These are phyloP conservation scores for Chionographis japonica DNA, from an alignment of 106 monocot genomes.

Conservation along the genomic window DNA sequence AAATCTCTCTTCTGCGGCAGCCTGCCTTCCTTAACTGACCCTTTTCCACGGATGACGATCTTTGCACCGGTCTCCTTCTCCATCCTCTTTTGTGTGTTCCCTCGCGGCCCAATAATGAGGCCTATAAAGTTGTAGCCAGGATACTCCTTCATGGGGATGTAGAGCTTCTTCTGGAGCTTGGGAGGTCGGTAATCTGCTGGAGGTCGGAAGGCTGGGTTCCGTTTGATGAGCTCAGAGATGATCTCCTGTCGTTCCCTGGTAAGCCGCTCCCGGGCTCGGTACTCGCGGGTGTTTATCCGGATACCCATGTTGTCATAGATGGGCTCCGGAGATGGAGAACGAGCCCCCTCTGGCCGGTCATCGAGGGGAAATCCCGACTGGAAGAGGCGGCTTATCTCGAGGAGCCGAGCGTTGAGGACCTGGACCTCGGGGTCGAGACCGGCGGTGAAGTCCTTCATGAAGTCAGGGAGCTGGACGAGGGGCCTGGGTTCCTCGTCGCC, in stretches of 20 bases:
- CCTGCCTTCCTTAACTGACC: slow-evolving; percentile 85
- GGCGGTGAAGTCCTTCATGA: slow-evolving; percentile 92
- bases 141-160: slow-evolving; percentile 96
- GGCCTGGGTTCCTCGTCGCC: slow-evolving; percentile 77
- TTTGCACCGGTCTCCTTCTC: slow-evolving; percentile 98
- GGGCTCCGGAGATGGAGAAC: slow-evolving; percentile 93
- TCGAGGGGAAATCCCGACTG: slow-evolving; percentile 69
- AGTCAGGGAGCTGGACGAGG: slow-evolving; percentile 69
- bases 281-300: slow-evolving; percentile 90
- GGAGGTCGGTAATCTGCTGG: slow-evolving; percentile 94
- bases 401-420: slow-evolving; percentile 57
- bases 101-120: slow-evolving; percentile 89
- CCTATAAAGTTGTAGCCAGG: slow-evolving; percentile 97
- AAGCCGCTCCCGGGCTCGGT: slow-evolving; percentile 70
- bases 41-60: slow-evolving; percentile 91
- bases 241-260: slow-evolving; percentile 82
- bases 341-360: slow-evolving; percentile 75
- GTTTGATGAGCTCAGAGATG: slow-evolving; percentile 75
- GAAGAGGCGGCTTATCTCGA: slow-evolving; percentile 73
- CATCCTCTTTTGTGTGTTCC: slow-evolving; percentile 98
- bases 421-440: slow-evolving; percentile 98
- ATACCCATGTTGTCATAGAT: slow-evolving; percentile 94
- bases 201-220: slow-evolving; percentile 91
- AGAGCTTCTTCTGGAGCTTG: slow-evolving; percentile 93
- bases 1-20: slow-evolving; percentile 88